Conservation (phyloP, 148 eudicot species). For the Diospyros lotus region DNA sequence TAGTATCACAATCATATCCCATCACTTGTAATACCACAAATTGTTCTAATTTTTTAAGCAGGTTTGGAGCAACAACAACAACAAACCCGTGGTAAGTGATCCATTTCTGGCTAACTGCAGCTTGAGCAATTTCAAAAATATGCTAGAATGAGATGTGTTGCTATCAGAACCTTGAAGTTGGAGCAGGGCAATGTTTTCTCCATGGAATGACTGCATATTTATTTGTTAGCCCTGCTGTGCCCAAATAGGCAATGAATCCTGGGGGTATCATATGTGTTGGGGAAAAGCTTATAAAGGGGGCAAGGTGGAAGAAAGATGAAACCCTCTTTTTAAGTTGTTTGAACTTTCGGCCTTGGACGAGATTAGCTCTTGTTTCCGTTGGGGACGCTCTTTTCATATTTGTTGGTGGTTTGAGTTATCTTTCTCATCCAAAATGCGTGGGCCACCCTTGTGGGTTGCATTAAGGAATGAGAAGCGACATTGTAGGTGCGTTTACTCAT, state of each 20-base stretch:
- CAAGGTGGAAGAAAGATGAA: neutral
- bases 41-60: slow-evolving; percentile 5
- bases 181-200: neutral
- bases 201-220: neutral
- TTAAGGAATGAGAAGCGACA: neutral
- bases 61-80: slow-evolving; percentile 4
- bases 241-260: neutral
- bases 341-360: neutral
- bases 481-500: neutral
- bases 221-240: neutral
- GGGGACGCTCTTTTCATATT: slow-evolving; percentile 3
- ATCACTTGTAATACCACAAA: neutral
- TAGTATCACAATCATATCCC: neutral
- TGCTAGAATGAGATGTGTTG: neutral
- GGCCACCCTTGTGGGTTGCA: neutral
- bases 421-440: neutral
- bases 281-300: neutral
- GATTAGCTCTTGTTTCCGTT: neutral
- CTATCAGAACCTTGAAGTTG: neutral
- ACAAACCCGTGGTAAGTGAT: neutral
- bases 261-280: neutral
- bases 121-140: neutral
- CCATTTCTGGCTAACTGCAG: slow-evolving; percentile 9
- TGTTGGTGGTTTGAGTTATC: neutral
- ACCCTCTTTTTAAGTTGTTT: neutral